These are phyloP conservation scores for Metarhizium rileyi DNA, from an alignment of 2,329 filamentous ascomycete species.

Conservation along the genomic window DNA sequence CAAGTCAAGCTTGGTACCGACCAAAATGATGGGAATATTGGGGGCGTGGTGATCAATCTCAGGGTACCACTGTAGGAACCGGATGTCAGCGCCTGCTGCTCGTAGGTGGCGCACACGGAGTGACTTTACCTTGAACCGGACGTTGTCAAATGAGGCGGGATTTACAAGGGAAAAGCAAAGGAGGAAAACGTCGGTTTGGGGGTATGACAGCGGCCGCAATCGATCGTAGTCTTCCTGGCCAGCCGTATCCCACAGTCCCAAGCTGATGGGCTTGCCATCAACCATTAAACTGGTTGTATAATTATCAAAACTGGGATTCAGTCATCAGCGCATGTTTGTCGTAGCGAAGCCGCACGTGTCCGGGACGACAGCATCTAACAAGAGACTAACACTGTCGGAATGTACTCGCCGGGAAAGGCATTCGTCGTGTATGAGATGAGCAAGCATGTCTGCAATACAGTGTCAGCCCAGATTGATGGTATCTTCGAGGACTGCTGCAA, in stretches of 20 bases:
- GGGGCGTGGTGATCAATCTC: conserved; percentile 97
- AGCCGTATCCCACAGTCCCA: conserved; percentile 97
- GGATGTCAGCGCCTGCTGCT: neutral
- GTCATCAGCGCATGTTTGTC: conserved; percentile 5
- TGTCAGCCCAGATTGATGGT: neutral
- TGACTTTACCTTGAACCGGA: conserved; percentile 77
- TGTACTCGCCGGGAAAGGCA: conserved; percentile 99
- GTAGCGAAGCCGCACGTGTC: neutral
- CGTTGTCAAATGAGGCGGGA: conserved; percentile 97
- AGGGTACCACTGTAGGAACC: conserved; percentile 67
- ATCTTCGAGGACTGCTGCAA: neutral
- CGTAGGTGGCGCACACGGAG: neutral
- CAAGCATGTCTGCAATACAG: conserved; percentile 71
- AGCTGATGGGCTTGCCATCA: conserved; percentile 92
- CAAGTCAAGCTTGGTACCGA: conserved; percentile 93
- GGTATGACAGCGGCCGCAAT: conserved; percentile 89
- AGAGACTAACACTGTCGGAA: conserved; percentile 82
- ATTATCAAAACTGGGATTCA: conserved; percentile 73
- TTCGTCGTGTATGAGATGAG: conserved; percentile 99
- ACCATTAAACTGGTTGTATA: conserved; percentile 99
- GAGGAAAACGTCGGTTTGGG: conserved; percentile 95
- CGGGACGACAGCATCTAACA: conserved; percentile 4
- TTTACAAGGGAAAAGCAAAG: conserved; percentile 98
- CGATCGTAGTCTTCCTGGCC: conserved; percentile 98
- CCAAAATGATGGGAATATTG: conserved; percentile 89